Evolutionary conservation across 2,329 filamentous ascomycete genomes (phyloP).

Genomic region (Lojkania enalia): DNA sequence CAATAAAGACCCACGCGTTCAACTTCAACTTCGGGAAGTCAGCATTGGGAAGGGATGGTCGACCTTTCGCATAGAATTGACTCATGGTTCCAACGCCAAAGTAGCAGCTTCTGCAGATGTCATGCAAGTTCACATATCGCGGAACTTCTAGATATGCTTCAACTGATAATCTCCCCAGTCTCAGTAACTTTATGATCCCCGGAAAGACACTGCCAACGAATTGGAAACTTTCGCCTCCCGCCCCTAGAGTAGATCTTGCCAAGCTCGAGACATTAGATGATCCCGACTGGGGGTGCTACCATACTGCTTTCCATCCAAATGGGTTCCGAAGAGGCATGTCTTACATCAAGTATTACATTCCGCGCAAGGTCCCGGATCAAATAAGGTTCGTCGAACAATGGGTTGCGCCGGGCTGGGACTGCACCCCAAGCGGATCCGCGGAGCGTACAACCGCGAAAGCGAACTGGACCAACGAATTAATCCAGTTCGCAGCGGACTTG

Average conservation of each 20-base stretch:
- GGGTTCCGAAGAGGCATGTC: background rate
- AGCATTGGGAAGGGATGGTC: conserved; percentile 2
- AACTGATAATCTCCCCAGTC: no score
- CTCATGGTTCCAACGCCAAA: no score
- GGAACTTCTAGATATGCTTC: no score
- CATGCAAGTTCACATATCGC: no score
- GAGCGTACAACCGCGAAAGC: background rate
- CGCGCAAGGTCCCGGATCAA: background rate
- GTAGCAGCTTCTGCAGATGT: no score
- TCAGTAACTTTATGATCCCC: background rate
- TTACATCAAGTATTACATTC: conserved; percentile 6
- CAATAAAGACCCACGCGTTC: background rate
- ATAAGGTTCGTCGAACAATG: conserved; percentile 4
- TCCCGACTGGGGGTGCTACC: conserved; percentile 2
- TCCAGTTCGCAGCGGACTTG: conserved; percentile 2
- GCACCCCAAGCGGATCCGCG: background rate
- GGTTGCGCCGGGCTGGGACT: conserved; percentile 7
- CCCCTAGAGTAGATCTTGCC: background rate
- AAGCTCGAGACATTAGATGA: background rate
- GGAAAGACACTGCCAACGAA: background rate
- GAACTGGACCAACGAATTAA: conserved; percentile 7
- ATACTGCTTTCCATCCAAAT: conserved; percentile 1
- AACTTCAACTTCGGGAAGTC: conserved; percentile 1
- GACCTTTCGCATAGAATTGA: conserved; percentile 4
- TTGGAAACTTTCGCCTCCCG: conserved; percentile 2